A percentile compares a stretch with the other conserved stretches of the same genome.
Evolutionary conservation across 148 eudicot species (phyloP).

Genomic region (Chenopodium quinoa): DNA sequence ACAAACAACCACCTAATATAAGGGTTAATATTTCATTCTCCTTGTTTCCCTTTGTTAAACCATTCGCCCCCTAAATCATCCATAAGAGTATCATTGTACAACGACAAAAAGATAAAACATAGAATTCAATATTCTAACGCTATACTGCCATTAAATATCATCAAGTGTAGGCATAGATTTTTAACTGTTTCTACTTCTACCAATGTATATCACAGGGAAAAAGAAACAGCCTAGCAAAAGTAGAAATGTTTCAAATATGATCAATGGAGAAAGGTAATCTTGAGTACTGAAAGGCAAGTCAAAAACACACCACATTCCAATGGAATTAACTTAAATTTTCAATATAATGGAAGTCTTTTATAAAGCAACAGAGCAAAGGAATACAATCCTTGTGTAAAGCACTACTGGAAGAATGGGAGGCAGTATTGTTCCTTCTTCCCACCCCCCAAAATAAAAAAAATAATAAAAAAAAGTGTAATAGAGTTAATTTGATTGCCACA

Average conservation of each 20-base stretch:
- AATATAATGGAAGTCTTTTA: too few species aligned
- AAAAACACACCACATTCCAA: neutral
- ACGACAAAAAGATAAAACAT: neutral
- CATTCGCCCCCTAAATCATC: too few species aligned
- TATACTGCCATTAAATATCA: neutral
- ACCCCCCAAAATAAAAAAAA: too few species aligned
- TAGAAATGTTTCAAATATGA: neutral
- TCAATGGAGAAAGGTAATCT: neutral
- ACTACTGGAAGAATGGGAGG: too few species aligned
- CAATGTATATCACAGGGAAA: neutral
- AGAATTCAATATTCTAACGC: neutral
- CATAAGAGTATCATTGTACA: neutral
- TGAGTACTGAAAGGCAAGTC: neutral
- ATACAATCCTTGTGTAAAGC: too few species aligned
- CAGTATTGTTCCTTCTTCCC: too few species aligned
- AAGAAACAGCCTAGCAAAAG: neutral
- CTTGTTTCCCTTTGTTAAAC: too few species aligned
- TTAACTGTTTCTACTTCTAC: neutral
- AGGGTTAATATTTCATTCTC: too few species aligned
- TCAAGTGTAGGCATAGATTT: neutral
- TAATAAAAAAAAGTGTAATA: too few species aligned
- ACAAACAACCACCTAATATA: too few species aligned
- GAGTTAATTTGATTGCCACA: neutral
- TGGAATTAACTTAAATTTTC: neutral
- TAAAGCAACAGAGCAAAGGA: too few species aligned